Conservation (phyloP, 331 rosid genomes). For the Pyrus hybrid region DNA sequence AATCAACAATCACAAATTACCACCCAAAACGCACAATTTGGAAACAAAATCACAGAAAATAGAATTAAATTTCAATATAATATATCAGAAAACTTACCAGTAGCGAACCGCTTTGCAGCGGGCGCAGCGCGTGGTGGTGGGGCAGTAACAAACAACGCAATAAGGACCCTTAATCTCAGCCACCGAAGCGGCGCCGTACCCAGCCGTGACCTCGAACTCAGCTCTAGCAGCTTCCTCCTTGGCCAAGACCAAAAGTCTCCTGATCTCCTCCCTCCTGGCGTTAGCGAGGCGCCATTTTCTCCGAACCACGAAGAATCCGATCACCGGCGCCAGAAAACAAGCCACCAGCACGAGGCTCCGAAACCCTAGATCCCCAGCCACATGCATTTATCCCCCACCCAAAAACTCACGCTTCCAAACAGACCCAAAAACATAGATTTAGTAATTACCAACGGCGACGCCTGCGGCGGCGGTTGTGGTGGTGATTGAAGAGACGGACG, state of each 20-base stretch:
- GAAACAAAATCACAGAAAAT: not conserved
- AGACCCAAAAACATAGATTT: constrained; percentile 33
- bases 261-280: constrained; percentile 73
- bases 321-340: constrained; percentile 37
- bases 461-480: constrained; percentile 1
- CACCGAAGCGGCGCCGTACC: constrained; percentile 16
- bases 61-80: not conserved
- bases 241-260: constrained; percentile 60
- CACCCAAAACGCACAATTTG: constrained; percentile 4
- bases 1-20: not conserved
- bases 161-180: constrained; percentile 15
- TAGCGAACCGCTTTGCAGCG: constrained; percentile 80
- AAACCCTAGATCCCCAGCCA: constrained; percentile 78
- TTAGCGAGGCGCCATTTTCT: constrained; percentile 61
- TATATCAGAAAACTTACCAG: constrained; percentile 42
- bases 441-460: constrained; percentile 3
- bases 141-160: constrained; percentile 67
- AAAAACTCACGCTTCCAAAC: constrained; percentile 42
- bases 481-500: not conserved
- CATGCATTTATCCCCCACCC: constrained; percentile 69
- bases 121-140: constrained; percentile 72
- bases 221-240: constrained; percentile 75
- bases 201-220: constrained; percentile 64
- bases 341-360: constrained; percentile 53
- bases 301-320: constrained; percentile 39